Evolutionary conservation across 306 rosid species (phyloP), one percentile per base, ranked within the genome.

Genomic region (Carpinus viminea): DNA sequence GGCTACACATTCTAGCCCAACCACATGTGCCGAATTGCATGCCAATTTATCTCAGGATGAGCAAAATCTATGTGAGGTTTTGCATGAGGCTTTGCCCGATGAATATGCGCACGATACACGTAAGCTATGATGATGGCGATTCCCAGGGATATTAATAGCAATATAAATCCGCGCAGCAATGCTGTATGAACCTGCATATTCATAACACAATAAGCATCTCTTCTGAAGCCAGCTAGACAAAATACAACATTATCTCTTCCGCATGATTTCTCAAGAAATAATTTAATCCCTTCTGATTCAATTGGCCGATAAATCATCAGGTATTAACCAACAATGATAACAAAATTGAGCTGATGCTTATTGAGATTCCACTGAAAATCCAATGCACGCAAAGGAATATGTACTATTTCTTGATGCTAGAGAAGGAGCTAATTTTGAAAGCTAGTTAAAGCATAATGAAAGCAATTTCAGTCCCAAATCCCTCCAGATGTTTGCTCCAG

Each of bases 21-120:
- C 97, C 96, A 94, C 74, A 87, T 53, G 82, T 88, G 90, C n/a
- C 94, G 86, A 79, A 92, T 89, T 86, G 82, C 83, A 80, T 81
- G 84, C 96, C 96, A 93, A 21, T 80, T 72, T 52, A 87, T 60
- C 54, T 85, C 80, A 24, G 79, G 55, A 69, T 74, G 56, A 21
- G 52, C 36, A 50, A 3, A 18, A 64, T 5, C 78, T 20, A 28
- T 61, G 26, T 50, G 81, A n/a, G n/a, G 52, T 48, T 78, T 80
- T 18, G 61, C 48, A 41, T 8, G 68, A 36, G 75, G 26, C 18
- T 51, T 15, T 15, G 74, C 79, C 26, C 60, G 38, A 21, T 4
- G 38, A 70, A 72, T 28, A 61, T 73, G 77, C 10, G 68, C 70
- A 28, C 31, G 81, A 56, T 69, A 74, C 36, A 80, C 31, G 55